Evolutionary conservation across 1,139 yeast genomes (phyloP), one percentile per base, ranked within the genome.

Genomic region (Dujonia santamariae): DNA sequence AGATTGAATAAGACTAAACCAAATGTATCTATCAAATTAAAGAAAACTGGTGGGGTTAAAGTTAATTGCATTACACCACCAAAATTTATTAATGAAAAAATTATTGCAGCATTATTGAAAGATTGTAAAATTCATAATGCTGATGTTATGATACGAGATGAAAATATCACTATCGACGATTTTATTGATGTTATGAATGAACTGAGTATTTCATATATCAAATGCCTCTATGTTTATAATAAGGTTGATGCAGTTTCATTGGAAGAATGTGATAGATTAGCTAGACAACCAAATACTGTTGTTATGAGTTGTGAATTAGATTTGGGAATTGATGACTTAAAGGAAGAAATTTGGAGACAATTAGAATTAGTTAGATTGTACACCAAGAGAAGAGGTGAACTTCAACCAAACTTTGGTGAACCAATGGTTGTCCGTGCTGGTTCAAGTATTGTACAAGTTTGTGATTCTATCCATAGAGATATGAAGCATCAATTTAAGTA

Each of bases 101-200:
- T 88, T 46, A 86, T 90, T 25, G 65, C 77, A 30, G 80, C 81
- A 37, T 74, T 92, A 39, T 66, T 92, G 43, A 81, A 85, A 51
- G 97, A 92, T 56, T 88, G 87, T 63, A 83, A 84, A 54, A 75
- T 92, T 39, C 95, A 87, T 59, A 92, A 85, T 53, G 97, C 97
- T 2, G 97, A 92, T 50, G 95, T 92, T 4, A 67, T 92, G 44
- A 75, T 92, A 18, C 73, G 96, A 37, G 97, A 92, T 59, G 96
- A 86, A 43, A 77, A 85, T 45, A 86, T 82, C 41, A 87, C 97
- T 0, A 80, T 92, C 28, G 98, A 92, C 52, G 97, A 92, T 52
- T 85, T 92, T 53, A 90, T 92, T 47, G 98, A 92, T 58, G 81
- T 85, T 16, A 81, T 92, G 39, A 90, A 92, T 56, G 94, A 86